These are phyloP conservation scores for Colletotrichum coccodes DNA, from an alignment of 2,329 filamentous ascomycete genomes.

Conservation along the genomic window DNA sequence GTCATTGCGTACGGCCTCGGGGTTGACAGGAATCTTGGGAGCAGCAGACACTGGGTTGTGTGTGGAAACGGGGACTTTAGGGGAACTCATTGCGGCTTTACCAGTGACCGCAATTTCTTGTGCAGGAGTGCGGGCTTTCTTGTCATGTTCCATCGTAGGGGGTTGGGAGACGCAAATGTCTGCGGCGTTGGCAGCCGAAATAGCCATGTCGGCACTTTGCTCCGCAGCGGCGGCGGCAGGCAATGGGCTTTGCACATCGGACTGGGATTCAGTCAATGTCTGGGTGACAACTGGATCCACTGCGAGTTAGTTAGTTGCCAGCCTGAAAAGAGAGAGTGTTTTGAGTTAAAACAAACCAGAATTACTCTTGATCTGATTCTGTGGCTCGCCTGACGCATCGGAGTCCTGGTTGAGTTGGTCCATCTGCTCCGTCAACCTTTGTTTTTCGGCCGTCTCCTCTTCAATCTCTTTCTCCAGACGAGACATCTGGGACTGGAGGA, in stretches of 20 bases:
- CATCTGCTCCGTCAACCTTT: conserved; percentile 43
- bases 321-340: not conserved
- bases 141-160: not conserved
- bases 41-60: not conserved
- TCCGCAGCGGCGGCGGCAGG: not conserved
- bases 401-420: conserved; percentile 27
- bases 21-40: not conserved
- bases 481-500: conserved; percentile 57
- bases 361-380: conserved; percentile 24
- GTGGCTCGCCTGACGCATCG: conserved; percentile 14
- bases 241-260: not conserved
- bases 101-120: conserved; percentile 21
- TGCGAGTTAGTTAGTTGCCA: not conserved
- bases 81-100: conserved; percentile 12
- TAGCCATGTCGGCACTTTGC: not conserved
- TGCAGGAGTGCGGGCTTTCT: not conserved
- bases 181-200: not conserved
- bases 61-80: conserved; percentile 1
- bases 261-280: not conserved
- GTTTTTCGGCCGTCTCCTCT: conserved; percentile 46
- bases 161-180: not conserved
- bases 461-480: conserved; percentile 60
- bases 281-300: conserved; percentile 18
- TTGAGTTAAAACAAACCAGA: conserved; percentile 12
- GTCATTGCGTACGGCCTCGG: not conserved